Evolutionary conservation across 768 basidiomycete species (phyloP), one percentile per base, ranked within the genome.

Genomic region (Leccinum olivaceopallidum): DNA sequence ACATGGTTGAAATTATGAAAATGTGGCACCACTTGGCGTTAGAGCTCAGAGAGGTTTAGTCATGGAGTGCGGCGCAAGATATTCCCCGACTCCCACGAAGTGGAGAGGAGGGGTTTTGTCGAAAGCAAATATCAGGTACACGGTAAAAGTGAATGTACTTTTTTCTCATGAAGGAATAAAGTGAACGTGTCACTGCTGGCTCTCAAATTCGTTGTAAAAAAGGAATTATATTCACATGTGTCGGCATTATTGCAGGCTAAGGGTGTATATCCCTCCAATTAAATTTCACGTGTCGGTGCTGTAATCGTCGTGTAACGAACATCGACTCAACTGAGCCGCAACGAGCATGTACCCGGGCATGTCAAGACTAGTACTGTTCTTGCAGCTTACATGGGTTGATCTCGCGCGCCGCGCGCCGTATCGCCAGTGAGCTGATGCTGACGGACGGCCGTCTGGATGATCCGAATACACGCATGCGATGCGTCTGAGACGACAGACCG

Each of bases 381-480:
- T 26, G 39, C n/a, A 12, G 30, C 39, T 22, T 42, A 26, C 32
- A 30, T 13, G 58, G 51, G 42, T 30, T 57, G 60, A 66, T 65
- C 56, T 26, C 26, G 26, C 26, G 26, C 26, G 26, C n/a, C 6
- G 32, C 36, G 44, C 28, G 34, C 26, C 42, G 48, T 37, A 48
- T 14, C 8, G 14, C 58, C 20, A 20, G 59, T 3, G 18, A 22
- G 42, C 10, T 44, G n/a, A 44, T n/a, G 26, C 26, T 26, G 26
- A 26, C 26, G n/a, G 14, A 14, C 36, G 13, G 42, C 6, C 30
- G 20, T 44, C 14, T 58, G 32, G 34, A 47, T 44, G 49, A 57
- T 42, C 49, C 54, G 42, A 55, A 50, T 26, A 55, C 30, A 53
- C 13, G 22, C 26, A 39, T 20, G 28, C 2, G 22, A 39, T 24